A percentile compares a stretch with the other conserved stretches of the same genome.
These are phyloP conservation scores for Pseudonectria foliicola DNA, from an alignment of 2,329 filamentous ascomycete genomes.

Conservation along the genomic window DNA sequence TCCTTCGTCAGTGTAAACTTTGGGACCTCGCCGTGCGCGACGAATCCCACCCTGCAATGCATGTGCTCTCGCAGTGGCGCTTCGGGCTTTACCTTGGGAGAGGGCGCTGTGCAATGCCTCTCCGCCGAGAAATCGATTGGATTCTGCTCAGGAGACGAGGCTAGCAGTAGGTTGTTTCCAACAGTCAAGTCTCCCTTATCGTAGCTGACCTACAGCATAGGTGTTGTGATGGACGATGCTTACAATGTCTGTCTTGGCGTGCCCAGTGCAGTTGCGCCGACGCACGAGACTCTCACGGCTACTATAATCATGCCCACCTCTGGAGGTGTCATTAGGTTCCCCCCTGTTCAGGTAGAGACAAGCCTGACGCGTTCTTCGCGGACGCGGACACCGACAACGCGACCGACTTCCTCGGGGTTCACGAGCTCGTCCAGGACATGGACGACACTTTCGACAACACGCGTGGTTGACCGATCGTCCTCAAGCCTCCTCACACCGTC, in stretches of 20 bases:
- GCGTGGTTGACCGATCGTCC: conserved; percentile 17
- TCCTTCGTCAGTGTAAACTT: conserved; percentile 58
- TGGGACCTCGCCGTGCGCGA: conserved; percentile 39
- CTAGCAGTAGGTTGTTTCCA: conserved; percentile 22
- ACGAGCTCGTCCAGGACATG: conserved; percentile 3
- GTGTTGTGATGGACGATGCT: conserved; percentile 38
- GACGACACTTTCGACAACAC: conserved; percentile 19
- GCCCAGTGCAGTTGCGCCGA: conserved; percentile 44
- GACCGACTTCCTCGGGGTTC: neutral
- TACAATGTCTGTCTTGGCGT: conserved; percentile 52
- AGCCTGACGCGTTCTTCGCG: conserved; percentile 4
- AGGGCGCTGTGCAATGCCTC: conserved; percentile 63
- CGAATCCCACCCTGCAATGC: conserved; percentile 49
- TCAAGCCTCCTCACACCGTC: conserved; percentile 10
- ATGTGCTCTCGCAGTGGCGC: conserved; percentile 54
- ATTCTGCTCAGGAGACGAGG: conserved; percentile 43
- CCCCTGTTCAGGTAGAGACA: conserved; percentile 11
- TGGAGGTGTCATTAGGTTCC: conserved; percentile 24
- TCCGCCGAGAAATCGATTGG: conserved; percentile 43
- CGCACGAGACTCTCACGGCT: conserved; percentile 51
- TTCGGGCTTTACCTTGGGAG: conserved; percentile 62
- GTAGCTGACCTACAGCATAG: conserved; percentile 22
- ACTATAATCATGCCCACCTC: conserved; percentile 38
- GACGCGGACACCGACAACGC: conserved; percentile 1
- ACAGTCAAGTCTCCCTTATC: neutral